Conservation (phyloP, 2,329 filamentous ascomycete genomes). For the Pseudogymnoascus sp. region DNA sequence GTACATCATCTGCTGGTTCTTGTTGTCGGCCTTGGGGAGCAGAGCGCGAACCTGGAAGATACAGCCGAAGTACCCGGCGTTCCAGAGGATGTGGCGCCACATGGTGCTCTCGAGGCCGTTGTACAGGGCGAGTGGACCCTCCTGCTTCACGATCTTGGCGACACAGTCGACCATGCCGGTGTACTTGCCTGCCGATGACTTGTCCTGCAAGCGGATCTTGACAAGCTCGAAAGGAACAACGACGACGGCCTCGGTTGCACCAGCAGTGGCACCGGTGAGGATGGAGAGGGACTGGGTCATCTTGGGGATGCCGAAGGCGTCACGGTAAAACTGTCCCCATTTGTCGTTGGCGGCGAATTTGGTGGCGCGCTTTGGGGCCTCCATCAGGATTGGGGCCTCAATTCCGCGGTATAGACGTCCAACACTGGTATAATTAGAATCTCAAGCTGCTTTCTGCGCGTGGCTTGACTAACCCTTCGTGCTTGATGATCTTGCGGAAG, state of each 20-base stretch:
- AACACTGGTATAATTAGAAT: slow-evolving; percentile 44
- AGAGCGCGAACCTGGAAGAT: slow-evolving; percentile 93
- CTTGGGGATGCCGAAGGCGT: slow-evolving; percentile 72
- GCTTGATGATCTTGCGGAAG: slow-evolving; percentile 91
- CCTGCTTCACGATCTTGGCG: slow-evolving; percentile 70
- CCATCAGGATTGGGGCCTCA: slow-evolving; percentile 92
- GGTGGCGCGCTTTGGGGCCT: slow-evolving; percentile 90
- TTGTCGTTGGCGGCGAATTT: slow-evolving; percentile 99
- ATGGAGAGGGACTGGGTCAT: slow-evolving; percentile 90
- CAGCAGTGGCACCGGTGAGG: slow-evolving; percentile 87
- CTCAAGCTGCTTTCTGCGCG: not conserved
- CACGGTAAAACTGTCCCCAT: slow-evolving; percentile 92
- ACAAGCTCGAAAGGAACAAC: slow-evolving; percentile 97
- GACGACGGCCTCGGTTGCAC: slow-evolving; percentile 91
- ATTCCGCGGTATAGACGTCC: slow-evolving; percentile 94
- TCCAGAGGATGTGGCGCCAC: slow-evolving; percentile 94
- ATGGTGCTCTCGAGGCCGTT: slow-evolving; percentile 94
- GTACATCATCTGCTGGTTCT: slow-evolving; percentile 73
- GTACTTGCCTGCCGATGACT: slow-evolving; percentile 83
- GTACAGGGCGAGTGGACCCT: slow-evolving; percentile 84
- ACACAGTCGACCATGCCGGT: slow-evolving; percentile 74
- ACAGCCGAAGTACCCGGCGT: slow-evolving; percentile 93
- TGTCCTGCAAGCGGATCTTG: slow-evolving; percentile 97
- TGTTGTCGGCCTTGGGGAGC: slow-evolving; percentile 72
- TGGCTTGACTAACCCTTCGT: slow-evolving; percentile 66